These are phyloP conservation scores for Colletotrichum sublineola DNA, from an alignment of 2,329 filamentous ascomycete genomes.

Conservation along the genomic window DNA sequence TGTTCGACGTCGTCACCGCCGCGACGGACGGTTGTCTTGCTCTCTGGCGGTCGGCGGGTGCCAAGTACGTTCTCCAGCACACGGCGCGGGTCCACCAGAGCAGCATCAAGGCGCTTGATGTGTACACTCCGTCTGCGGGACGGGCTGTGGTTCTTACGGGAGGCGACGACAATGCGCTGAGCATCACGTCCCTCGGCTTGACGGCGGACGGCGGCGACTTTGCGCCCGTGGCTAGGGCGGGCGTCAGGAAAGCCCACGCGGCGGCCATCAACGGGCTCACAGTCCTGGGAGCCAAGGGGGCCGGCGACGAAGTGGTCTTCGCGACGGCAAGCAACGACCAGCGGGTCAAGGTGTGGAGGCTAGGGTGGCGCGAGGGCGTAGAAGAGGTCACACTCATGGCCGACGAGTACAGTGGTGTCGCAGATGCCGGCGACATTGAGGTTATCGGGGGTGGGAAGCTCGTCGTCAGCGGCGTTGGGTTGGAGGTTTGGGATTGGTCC, in stretches of 20 bases:
- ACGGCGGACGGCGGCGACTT: constrained; percentile 36
- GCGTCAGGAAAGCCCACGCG: constrained; percentile 73
- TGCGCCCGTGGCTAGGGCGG: constrained; percentile 45
- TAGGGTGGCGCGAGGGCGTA: constrained; percentile 45
- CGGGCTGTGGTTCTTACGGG: constrained; percentile 75
- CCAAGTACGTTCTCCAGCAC: constrained; percentile 48
- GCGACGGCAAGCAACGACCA: constrained; percentile 72
- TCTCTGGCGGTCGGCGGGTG: constrained; percentile 61
- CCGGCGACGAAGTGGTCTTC: constrained; percentile 34
- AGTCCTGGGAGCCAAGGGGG: constrained; percentile 49
- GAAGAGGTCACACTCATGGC: constrained; percentile 57
- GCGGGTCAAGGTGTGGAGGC: constrained; percentile 67
- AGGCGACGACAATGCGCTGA: constrained; percentile 89
- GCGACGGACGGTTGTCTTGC: constrained; percentile 86
- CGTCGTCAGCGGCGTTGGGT: constrained; percentile 61
- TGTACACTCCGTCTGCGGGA: constrained; percentile 51
- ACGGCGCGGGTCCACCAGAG: constrained; percentile 78
- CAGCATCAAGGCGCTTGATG: constrained; percentile 77
- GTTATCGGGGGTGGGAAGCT: constrained; percentile 50
- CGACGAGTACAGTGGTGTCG: constrained; percentile 69
- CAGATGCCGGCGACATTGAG: constrained; percentile 69
- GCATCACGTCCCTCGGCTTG: constrained; percentile 61
- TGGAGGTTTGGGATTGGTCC: constrained; percentile 58
- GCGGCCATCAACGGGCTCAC: constrained; percentile 76
- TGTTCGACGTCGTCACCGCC: constrained; percentile 70